Base-by-base conservation (phyloP, 345 rosid genomes). In the Pugionium cornutum region DNA sequence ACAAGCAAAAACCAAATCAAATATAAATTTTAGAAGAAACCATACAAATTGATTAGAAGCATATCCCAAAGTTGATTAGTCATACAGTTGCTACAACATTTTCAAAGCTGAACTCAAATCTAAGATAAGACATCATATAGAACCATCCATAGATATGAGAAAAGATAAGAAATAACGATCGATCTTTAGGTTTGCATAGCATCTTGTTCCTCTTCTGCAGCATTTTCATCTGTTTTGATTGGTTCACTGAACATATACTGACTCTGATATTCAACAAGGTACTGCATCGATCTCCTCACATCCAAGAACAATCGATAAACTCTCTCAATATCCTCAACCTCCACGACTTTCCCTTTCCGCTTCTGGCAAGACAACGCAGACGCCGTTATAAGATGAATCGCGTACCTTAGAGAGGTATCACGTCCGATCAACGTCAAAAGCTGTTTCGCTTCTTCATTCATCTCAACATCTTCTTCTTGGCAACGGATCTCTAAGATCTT, bases 391-490 rank as follows among this genome's bases (percentile, higher is more conserved):
- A 94, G 88, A 77, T 90, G 87, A 67, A 94, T 90, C 25, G 90
- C 91, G 64, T 94, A 94, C 77, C 97, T 94, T 75, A 90, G 76
- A 45, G 99, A 90, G 41, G 97, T 94, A 42, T 88, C 91, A 0
- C 75, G 88, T 26, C 98, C 97, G 4, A 92, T 88, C 74, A 83
- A 80, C 1, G 98, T 89, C 80, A 89, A 43, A 29, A 92, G 64
- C 58, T 85, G 87, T 58, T 81, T 92, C 4, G 94, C 96, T 33
- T 89, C 97, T 72, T 86, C 92, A 30, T 81, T 65, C 86, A 89
- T 82, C 49, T 92, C 97, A 0, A 92, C 95, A 25, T 87, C 96
- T 80, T 92, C 97, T 74, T 90, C 98, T 83, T 85, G 95, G 81
- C 91, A 84, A 64, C 99, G 85, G 53, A 90, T 94, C 73, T 90